Evolutionary conservation across 805 yeast species (phyloP).

Genomic region (Spathaspora arborariae): DNA sequence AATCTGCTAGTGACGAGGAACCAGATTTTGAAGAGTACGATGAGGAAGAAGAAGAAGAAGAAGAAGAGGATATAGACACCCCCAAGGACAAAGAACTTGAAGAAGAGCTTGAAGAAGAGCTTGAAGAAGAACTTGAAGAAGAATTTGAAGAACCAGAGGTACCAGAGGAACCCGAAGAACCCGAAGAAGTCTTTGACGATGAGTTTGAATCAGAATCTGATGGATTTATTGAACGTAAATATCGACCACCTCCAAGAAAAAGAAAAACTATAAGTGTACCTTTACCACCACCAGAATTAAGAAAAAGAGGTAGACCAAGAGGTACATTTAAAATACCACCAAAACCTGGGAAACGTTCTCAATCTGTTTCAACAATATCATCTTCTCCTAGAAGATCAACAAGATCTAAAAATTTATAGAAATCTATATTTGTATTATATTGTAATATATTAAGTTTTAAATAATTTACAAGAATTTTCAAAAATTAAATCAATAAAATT

Average conservation of each 20-base stretch:
- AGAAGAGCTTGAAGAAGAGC: neutral
- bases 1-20: slow-evolving; percentile 17
- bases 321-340: slow-evolving; percentile 8
- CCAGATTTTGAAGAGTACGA: slow-evolving; percentile 12
- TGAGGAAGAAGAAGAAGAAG: slow-evolving; percentile 10
- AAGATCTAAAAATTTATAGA: slow-evolving; percentile 3
- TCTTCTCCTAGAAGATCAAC: slow-evolving; percentile 4
- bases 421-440: slow-evolving; percentile 7
- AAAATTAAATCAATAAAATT: slow-evolving; percentile 33
- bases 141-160: too few species aligned
- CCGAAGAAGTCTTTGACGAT: slow-evolving; percentile 2
- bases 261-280: slow-evolving; percentile 8
- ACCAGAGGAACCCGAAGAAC: slow-evolving; percentile 1
- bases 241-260: neutral
- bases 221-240: neutral
- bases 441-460: slow-evolving; percentile 12
- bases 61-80: slow-evolving; percentile 3
- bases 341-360: neutral
- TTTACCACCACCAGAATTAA: neutral
- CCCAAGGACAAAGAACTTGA: neutral
- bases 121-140: neutral
- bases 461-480: slow-evolving; percentile 31
- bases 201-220: slow-evolving; percentile 5
- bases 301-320: slow-evolving; percentile 11
- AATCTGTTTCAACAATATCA: neutral